Evolutionary conservation across 192 early-diverging fungal species (phyloP).

Genomic region (Jimgerdemannia flammicorona): DNA sequence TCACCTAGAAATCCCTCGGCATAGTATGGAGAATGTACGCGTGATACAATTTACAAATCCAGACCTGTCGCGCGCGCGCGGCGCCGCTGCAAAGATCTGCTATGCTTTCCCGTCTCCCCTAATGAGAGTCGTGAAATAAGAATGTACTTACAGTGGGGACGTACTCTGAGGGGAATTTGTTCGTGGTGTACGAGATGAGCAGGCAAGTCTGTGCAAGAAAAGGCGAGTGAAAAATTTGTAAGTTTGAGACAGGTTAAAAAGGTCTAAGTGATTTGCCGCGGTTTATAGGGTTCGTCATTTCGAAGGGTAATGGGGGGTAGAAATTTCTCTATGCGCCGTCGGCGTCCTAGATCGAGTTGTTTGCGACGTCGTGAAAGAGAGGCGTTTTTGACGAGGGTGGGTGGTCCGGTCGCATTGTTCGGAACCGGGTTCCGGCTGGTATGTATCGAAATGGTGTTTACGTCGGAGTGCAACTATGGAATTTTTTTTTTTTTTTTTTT

Average conservation of each 20-base stretch:
- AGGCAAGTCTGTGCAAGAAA: conserved; percentile 71
- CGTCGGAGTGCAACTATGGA: neutral
- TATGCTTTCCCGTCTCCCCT: too few species aligned
- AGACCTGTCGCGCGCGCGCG: too few species aligned
- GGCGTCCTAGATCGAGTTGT: neutral
- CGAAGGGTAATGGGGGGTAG: neutral
- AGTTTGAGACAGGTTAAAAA: neutral
- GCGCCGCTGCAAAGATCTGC: too few species aligned
- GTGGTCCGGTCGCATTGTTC: neutral
- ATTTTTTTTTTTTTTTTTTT: too few species aligned
- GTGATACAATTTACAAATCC: too few species aligned
- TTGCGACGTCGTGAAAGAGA: neutral
- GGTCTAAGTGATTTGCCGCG: neutral
- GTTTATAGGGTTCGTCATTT: neutral
- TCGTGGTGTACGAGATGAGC: conserved; percentile 94
- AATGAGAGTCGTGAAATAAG: too few species aligned
- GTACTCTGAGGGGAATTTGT: conserved; percentile 96
- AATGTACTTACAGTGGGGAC: conserved; percentile 80
- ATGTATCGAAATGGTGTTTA: neutral
- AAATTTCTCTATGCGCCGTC: neutral
- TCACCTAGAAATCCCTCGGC: too few species aligned
- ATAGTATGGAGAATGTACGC: too few species aligned
- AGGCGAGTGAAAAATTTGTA: too few species aligned
- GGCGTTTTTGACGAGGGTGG: neutral
- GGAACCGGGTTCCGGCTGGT: neutral